Conservation (phyloP, 2,329 filamentous ascomycete species). For the Phaeosphaeriaceae sp. region DNA sequence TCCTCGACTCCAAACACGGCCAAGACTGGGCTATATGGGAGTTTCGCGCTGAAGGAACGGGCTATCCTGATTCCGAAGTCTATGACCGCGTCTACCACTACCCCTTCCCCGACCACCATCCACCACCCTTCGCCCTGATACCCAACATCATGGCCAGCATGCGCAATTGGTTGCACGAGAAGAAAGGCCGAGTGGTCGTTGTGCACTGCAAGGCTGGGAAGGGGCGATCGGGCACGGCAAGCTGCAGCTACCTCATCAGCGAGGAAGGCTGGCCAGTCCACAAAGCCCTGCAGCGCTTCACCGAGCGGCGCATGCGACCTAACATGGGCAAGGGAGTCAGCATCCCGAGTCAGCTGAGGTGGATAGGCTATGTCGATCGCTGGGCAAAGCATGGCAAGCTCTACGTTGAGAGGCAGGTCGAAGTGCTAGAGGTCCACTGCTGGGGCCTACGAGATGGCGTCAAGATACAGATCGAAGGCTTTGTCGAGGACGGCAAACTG, state of each 20-base stretch:
- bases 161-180: slow-evolving; percentile 77
- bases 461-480: slow-evolving; percentile 85
- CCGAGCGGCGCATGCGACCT: slow-evolving; percentile 85
- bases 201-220: slow-evolving; percentile 99
- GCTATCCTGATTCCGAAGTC: slow-evolving; percentile 90
- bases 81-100: slow-evolving; percentile 88
- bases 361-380: slow-evolving; percentile 85
- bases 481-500: slow-evolving; percentile 84
- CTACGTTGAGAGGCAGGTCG: slow-evolving; percentile 83
- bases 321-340: slow-evolving; percentile 89
- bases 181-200: slow-evolving; percentile 74
- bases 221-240: slow-evolving; percentile 86
- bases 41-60: slow-evolving; percentile 94
- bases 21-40: slow-evolving; percentile 95
- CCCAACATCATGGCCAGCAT: slow-evolving; percentile 91
- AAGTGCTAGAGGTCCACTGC: slow-evolving; percentile 87
- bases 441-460: slow-evolving; percentile 90
- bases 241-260: slow-evolving; percentile 88
- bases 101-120: slow-evolving; percentile 96
- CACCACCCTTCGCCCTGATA: slow-evolving; percentile 88
- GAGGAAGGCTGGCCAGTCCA: slow-evolving; percentile 76
- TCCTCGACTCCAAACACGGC: slow-evolving; percentile 82
- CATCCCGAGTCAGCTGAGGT: slow-evolving; percentile 90
- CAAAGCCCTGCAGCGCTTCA: slow-evolving; percentile 73
- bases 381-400: slow-evolving; percentile 80